A percentile compares a stretch with the other conserved stretches of the same genome.
phyloP scores from a whole-genome alignment of 768 basidiomycete genomes.

The Leccinum pellstonianum region DNA sequence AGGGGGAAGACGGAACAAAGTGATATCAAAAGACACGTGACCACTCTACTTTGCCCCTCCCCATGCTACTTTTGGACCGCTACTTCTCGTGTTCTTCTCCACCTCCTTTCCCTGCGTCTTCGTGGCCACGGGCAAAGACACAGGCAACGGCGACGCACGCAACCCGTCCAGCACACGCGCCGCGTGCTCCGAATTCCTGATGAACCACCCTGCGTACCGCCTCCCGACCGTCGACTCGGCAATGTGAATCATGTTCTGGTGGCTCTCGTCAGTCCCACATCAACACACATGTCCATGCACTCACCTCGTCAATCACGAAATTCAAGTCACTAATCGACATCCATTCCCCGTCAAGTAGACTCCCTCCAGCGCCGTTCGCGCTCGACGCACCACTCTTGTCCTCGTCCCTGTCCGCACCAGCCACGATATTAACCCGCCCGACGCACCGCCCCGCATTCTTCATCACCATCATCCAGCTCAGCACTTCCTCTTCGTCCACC shows the following conservation, averaged over 20 bases:
- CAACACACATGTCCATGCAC: not conserved
- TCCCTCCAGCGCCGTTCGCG: constrained; percentile 31
- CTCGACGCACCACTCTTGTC: constrained; percentile 20
- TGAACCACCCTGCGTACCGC: constrained; percentile 96
- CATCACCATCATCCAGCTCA: constrained; percentile 96
- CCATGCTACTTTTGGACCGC: constrained; percentile 59
- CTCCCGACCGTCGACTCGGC: constrained; percentile 92
- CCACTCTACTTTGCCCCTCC: constrained; percentile 33
- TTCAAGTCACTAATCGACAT: constrained; percentile 92
- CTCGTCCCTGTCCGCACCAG: constrained; percentile 45
- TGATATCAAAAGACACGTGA: constrained; percentile 5
- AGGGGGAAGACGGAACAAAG: too few species aligned
- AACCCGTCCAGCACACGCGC: constrained; percentile 84
- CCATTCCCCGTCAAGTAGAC: constrained; percentile 80
- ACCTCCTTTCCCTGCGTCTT: constrained; percentile 18
- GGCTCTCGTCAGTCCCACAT: not conserved
- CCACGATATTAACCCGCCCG: constrained; percentile 40
- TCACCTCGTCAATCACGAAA: constrained; percentile 91
- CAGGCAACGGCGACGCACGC: constrained; percentile 53
- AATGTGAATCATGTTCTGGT: constrained; percentile 92
- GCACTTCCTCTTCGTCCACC: constrained; percentile 87
- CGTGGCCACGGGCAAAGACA: not conserved
- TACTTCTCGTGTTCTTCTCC: constrained; percentile 32
- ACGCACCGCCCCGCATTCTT: constrained; percentile 83
- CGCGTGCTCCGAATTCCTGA: constrained; percentile 91